A percentile compares a stretch with the other conserved stretches of the same genome.
Conservation (phyloP, 164 flowering plant genomes). For the Piper longum region DNA sequence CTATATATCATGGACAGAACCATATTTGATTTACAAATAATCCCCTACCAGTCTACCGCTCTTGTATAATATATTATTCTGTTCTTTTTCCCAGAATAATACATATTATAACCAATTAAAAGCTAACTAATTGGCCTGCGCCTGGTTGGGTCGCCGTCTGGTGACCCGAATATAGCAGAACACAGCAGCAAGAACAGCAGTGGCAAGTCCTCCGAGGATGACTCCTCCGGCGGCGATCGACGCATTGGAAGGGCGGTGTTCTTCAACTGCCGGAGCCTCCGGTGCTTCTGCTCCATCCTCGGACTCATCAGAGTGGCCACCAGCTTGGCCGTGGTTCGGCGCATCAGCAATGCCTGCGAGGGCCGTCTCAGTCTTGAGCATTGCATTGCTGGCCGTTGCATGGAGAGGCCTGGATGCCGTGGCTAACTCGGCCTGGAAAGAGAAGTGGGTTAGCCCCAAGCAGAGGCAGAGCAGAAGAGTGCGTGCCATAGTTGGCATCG, state of each 20-base stretch:
- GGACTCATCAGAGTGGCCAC: neutral
- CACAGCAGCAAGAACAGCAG: conserved; percentile 12
- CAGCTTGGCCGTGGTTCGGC: neutral
- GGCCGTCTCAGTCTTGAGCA: neutral
- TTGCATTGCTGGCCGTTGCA: neutral
- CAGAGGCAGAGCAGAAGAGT: neutral
- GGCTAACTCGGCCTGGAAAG: neutral
- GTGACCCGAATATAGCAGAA: conserved; percentile 21
- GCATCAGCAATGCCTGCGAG: neutral
- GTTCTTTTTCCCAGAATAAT: too few species aligned
- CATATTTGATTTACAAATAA: too few species aligned
- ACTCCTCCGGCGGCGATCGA: conserved; percentile 19
- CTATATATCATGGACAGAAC: too few species aligned
- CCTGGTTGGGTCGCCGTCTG: conserved; percentile 4
- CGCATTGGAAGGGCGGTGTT: conserved; percentile 3
- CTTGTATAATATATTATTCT: too few species aligned
- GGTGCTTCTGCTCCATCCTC: conserved; percentile 10
- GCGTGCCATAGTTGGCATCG: neutral
- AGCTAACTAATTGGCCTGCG: neutral
- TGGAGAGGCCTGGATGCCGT: neutral
- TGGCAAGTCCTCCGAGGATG: conserved; percentile 21
- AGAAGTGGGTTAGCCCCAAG: neutral
- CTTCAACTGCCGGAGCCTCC: conserved; percentile 3
- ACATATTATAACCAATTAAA: too few species aligned
- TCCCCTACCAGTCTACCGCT: too few species aligned